Evolutionary conservation across 2,329 filamentous ascomycete species (phyloP), one percentile per base, ranked within the genome.

Genomic region (Microcera coccophila): DNA sequence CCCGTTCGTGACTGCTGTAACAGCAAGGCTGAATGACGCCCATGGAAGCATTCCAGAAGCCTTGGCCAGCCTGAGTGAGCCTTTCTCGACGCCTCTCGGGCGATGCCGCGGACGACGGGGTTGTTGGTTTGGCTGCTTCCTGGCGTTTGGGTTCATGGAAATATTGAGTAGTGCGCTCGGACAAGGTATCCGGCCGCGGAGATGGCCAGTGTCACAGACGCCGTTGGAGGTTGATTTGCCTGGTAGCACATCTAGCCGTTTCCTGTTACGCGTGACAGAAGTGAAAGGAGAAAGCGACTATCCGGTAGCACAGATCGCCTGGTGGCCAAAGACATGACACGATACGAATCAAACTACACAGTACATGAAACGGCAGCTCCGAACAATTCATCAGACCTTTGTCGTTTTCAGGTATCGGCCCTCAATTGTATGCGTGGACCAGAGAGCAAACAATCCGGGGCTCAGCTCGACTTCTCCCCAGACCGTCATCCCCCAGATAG

Each of bases 21-120:
- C 17, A 18, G 15, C 31, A 36, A 38, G 36, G 42, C 36, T 45
- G 36, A 38, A 35, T n/a, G 42, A 39, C 42, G 45, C 50, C 41
- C 44, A n/a, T n/a, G n/a, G n/a, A n/a, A n/a, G n/a, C n/a, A n/a
- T n/a, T n/a, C n/a, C n/a, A n/a, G n/a, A n/a, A n/a, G n/a, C n/a
- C n/a, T n/a, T n/a, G n/a, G n/a, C n/a, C n/a, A n/a, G n/a, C n/a
- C n/a, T n/a, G n/a, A n/a, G n/a, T n/a, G n/a, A n/a, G n/a, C n/a
- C 39, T 43, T 36, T 41, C 47, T 24, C 12, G 42, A 39, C 42
- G 43, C 50, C 41, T 45, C 40, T 44, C 39, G 45, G 50, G 26
- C 17, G 36, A 50, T 47, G 39, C 44, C 45, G 45, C 38, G 36
- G 34, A 36, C 33, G 12, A 26, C 7, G 22, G 22, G 12, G 7